Evolutionary conservation across 768 basidiomycete genomes (phyloP), one percentile per base, ranked within the genome.

Genomic region (Auriscalpium orientale): DNA sequence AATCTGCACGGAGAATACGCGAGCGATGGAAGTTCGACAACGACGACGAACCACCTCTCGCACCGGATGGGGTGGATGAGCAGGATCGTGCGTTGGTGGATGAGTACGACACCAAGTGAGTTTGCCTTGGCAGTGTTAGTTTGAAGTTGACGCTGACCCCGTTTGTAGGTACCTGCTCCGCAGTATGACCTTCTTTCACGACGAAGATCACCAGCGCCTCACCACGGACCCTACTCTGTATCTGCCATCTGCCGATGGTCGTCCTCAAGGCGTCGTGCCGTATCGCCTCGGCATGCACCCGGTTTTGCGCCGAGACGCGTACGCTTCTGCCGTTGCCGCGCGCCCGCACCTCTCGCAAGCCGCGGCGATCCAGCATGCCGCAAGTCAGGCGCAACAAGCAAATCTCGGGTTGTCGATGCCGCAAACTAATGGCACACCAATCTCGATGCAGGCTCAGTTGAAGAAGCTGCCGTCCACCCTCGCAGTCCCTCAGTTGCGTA

Each of bases 1-100:
- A 85, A 52, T 51, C 58, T 8, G 73, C 74, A 8, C 65, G 68
- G 55, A 71, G 74, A 46, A 56, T 85, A 3, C 71, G 74, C 44
- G 82, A 85, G 58, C 79, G 78, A 38, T 91, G 87, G 87, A 73
- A 75, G 53, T 90, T 79, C 58, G 89, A 91, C 61, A 64, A 70
- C 8, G 87, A 90, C 54, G 86, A 89, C 58, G 69, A 63, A 7
- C 81, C 84, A 13, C 67, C 77, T 0, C 69, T 77, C 56, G 82
- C 78, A 5, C 76, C 81, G 3, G 76, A 78, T 48, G 84, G 85
- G 11, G 57, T 77, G 5, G 87, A 90, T 15, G 89, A 89, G 64
- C 80, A 84, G 49, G 81, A 85, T 55, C 76, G 89, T 8, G 67
- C 79, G 0, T 69, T 91, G n/a, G 66, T 90, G 8, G 88, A 91